Conservation (phyloP, 495 filamentous ascomycete genomes). For the Evernia prunastri region DNA sequence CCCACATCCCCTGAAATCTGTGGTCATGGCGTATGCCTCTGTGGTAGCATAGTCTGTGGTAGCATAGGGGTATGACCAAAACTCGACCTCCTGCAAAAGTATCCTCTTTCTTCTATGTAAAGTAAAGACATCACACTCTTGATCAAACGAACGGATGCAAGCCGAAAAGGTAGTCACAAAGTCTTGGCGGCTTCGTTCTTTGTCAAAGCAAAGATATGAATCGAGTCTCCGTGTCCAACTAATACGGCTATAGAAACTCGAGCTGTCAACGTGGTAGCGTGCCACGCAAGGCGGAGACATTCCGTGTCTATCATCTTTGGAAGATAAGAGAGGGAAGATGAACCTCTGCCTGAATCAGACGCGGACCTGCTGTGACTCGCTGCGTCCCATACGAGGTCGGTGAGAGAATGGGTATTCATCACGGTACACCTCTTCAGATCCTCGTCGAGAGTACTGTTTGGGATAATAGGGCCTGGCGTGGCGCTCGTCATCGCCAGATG, state of each 20-base stretch:
- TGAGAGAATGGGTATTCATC: slow-evolving; percentile 16
- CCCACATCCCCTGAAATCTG: not conserved
- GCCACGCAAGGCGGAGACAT: not conserved
- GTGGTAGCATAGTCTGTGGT: not conserved
- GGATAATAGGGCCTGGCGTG: not conserved
- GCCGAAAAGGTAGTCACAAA: not conserved
- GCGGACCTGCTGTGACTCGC: not conserved
- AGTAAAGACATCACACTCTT: not conserved
- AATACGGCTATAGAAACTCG: not conserved
- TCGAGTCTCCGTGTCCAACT: not conserved
- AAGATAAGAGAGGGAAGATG: not conserved
- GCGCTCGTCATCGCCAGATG: slow-evolving; percentile 14
- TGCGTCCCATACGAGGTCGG: slow-evolving; percentile 4
- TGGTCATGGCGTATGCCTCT: not conserved
- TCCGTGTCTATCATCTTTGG: not conserved
- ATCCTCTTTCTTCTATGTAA: slow-evolving; percentile 8
- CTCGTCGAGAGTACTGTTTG: slow-evolving; percentile 12
- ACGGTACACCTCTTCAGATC: slow-evolving; percentile 12
- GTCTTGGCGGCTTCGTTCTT: not conserved
- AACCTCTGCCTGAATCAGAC: not conserved
- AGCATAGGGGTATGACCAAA: not conserved
- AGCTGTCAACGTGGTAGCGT: not conserved
- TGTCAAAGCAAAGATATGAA: not conserved
- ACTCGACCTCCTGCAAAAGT: not conserved
- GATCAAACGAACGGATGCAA: slow-evolving; percentile 1